These are phyloP conservation scores for Syncephalastrum sp. DNA, from an alignment of 371 early-diverging fungal species.

Conservation along the genomic window DNA sequence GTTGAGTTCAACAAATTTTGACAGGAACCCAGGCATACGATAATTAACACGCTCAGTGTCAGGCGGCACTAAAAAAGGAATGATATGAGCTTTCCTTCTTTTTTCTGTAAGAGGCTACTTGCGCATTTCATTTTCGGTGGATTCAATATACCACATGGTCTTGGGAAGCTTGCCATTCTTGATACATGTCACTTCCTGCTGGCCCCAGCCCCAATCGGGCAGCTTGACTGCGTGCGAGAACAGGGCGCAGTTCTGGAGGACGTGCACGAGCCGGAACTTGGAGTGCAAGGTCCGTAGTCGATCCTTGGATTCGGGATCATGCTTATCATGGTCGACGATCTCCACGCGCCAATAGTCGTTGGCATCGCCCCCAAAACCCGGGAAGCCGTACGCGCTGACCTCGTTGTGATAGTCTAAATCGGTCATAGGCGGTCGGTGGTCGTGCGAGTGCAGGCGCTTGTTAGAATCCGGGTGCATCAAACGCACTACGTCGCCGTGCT, in stretches of 20 bases:
- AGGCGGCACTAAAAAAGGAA: constrained; percentile 38
- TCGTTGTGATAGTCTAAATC: constrained; percentile 89
- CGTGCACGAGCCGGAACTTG: constrained; percentile 76
- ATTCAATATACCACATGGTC: constrained; percentile 69
- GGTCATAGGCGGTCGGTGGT: constrained; percentile 76
- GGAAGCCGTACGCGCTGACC: constrained; percentile 70
- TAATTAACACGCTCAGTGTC: constrained; percentile 55
- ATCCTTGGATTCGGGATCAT: constrained; percentile 53
- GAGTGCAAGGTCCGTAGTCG: constrained; percentile 67
- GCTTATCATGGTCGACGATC: constrained; percentile 62
- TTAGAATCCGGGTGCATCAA: constrained; percentile 71
- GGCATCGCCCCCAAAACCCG: constrained; percentile 41
- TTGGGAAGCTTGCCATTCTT: constrained; percentile 63
- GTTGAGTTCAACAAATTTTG: constrained; percentile 86
- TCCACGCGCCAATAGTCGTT: constrained; percentile 80
- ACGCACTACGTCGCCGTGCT: constrained; percentile 77
- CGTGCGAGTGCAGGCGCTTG: constrained; percentile 61
- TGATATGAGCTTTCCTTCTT: not conserved
- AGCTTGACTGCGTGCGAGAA: constrained; percentile 83
- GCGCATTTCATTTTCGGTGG: constrained; percentile 50
- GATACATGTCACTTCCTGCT: constrained; percentile 92
- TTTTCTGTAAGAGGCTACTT: constrained; percentile 18
- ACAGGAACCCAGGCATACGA: constrained; percentile 66
- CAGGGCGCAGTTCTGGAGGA: constrained; percentile 72
- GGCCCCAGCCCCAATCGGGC: constrained; percentile 97